Base-by-base conservation (phyloP, 75 land plant species). In the Gnetum montanum region DNA sequence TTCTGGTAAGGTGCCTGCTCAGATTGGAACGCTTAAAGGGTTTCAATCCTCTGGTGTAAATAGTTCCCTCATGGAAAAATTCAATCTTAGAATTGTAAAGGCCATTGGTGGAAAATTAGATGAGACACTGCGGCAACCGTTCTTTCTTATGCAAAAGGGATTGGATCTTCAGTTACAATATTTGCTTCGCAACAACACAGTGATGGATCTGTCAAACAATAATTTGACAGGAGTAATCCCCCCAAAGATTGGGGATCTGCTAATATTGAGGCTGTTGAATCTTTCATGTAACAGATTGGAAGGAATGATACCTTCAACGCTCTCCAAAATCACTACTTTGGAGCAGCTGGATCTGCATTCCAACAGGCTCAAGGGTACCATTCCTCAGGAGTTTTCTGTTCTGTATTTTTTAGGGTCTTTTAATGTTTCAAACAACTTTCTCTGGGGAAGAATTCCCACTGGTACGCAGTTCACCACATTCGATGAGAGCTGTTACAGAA, bases 11-110 rank as follows among this genome's bases (percentile, higher is more conserved):
- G 43, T 70, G 31, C 73, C 73, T 43, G 8, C 62, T 1, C 41
- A 63, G 66, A 4, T 73, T 34, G 53, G 65, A 25, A 46, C 31
- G 33, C 34, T 73, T n/a, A n/a, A n/a, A n/a, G n/a, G n/a, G n/a
- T n/a, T n/a, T n/a, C n/a, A n/a, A n/a, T n/a, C n/a, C n/a, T n/a
- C n/a, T n/a, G n/a, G n/a, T n/a, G n/a, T n/a, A n/a, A n/a, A n/a
- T n/a, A n/a, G n/a, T n/a, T n/a, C n/a, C n/a, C n/a, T n/a, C n/a
- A n/a, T n/a, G n/a, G n/a, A n/a, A n/a, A n/a, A n/a, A n/a, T n/a
- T n/a, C n/a, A n/a, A n/a, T n/a, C n/a, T n/a, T n/a, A n/a, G n/a
- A n/a, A n/a, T n/a, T n/a, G n/a, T n/a, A n/a, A n/a, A n/a, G n/a
- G n/a, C n/a, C n/a, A n/a, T n/a, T n/a, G n/a, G n/a, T n/a, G n/a